These are phyloP conservation scores for Neopestalotiopsis sp. DNA, from an alignment of 2,329 filamentous ascomycete species.

Conservation along the genomic window DNA sequence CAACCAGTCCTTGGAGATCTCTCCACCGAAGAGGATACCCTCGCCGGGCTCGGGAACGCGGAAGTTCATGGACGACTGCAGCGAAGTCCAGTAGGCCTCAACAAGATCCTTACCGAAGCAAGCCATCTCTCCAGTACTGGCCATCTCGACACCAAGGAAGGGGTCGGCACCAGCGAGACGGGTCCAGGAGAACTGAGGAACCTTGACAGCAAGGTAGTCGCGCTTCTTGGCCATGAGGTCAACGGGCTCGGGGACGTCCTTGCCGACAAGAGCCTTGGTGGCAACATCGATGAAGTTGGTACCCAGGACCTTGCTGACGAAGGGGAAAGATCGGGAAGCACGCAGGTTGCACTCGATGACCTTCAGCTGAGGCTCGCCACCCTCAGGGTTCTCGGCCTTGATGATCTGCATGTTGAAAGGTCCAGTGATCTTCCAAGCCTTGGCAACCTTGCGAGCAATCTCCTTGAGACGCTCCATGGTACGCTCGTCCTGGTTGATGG, in stretches of 20 bases:
- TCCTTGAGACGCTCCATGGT: conserved; percentile 90
- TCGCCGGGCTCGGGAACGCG: conserved; percentile 92
- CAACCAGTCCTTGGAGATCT: conserved; percentile 73
- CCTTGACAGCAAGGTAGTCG: conserved; percentile 95
- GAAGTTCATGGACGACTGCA: conserved; percentile 99
- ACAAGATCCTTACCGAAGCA: conserved; percentile 97
- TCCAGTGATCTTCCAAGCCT: conserved; percentile 95
- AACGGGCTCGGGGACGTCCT: conserved; percentile 80
- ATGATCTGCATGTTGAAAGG: conserved; percentile 99
- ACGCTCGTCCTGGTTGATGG: conserved; percentile 75
- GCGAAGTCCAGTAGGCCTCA: conserved; percentile 96
- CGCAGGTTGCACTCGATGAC: conserved; percentile 99
- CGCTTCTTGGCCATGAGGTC: conserved; percentile 91
- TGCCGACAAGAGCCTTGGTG: conserved; percentile 87
- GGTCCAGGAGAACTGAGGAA: conserved; percentile 99
- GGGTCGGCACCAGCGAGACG: conserved; percentile 96
- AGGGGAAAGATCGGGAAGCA: conserved; percentile 96
- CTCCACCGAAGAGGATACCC: conserved; percentile 92
- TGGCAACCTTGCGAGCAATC: conserved; percentile 94
- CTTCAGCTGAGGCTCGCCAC: conserved; percentile 80
- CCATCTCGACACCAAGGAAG: conserved; percentile 98
- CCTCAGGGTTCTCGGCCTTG: conserved; percentile 81
- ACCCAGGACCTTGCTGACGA: conserved; percentile 95
- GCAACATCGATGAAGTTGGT: conserved; percentile 97
- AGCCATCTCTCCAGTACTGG: conserved; percentile 95